Evolutionary conservation across 2,329 filamentous ascomycete genomes (phyloP), one percentile per base, ranked within the genome.

Genomic region (Aulographum hederae): DNA sequence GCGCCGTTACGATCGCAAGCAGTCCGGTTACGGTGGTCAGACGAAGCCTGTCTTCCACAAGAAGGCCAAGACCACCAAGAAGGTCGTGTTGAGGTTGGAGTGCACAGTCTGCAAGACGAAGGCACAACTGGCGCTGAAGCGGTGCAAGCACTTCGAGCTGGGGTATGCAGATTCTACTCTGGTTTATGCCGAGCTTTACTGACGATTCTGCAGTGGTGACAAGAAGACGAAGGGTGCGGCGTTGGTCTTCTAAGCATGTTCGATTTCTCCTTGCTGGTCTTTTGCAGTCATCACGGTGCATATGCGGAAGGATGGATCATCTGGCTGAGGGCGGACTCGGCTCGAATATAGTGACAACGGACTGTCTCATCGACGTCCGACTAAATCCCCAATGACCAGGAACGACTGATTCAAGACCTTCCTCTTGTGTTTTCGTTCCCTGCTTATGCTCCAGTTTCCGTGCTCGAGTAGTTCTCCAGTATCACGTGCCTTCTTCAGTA

Each of bases 201-300:
- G 35, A 37, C 39, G 41, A 43, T 38, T 14, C 41, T 38, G 52
- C 50, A 92, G 89, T 77, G 89, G 89, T 75, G 89, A 98, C 78
- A 98, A 98, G 85, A 98, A 98, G 82, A 98, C 89, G 54, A 98
- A 98, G 84, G 89, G 89, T 78, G 89, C 89, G 54, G 89, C 89
- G 65, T 76, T 98, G 57, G 89, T 98, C 56, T 98, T 98, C 75
- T 98, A 93, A 77, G 67, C 27, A 16, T 28, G 27, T 25, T 25
- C 8, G 8, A 25, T 25, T n/a, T n/a, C n/a, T n/a, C n/a, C n/a
- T n/a, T n/a, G n/a, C n/a, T n/a, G n/a, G n/a, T n/a, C n/a, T n/a
- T n/a, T n/a, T n/a, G n/a, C n/a, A n/a, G n/a, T n/a, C n/a, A n/a
- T n/a, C n/a, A n/a, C n/a, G n/a, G n/a, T n/a, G n/a, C n/a, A n/a